A percentile compares a stretch with the other conserved stretches of the same genome.
phyloP scores from a whole-genome alignment of 371 early-diverging fungal species.

The Apophysomyces variabilis region DNA sequence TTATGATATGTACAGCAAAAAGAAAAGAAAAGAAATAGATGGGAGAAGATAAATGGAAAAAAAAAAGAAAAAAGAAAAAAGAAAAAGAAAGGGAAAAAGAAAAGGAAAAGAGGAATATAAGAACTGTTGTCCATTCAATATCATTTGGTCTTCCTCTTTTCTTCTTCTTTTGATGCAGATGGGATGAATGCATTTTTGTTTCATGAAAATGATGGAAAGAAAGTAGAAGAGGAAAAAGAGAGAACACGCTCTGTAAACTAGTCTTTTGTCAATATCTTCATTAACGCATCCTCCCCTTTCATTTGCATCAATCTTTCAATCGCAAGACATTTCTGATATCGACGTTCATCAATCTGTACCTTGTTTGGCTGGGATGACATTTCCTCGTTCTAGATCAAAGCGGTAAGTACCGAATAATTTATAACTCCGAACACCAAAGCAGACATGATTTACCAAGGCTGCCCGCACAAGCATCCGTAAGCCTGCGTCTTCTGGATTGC shows the following conservation, averaged over 20 bases:
- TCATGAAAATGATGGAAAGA: background rate
- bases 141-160: background rate
- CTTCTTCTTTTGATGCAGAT: conserved; percentile 17
- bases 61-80: background rate
- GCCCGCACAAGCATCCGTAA: conserved; percentile 15
- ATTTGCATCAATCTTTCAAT: conserved; percentile 20
- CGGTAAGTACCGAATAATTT: background rate
- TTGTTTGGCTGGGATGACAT: conserved; percentile 8
- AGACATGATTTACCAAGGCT: conserved; percentile 5
- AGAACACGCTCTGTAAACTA: background rate
- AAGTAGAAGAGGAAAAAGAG: background rate
- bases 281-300: conserved; percentile 20
- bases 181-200: conserved; percentile 13
- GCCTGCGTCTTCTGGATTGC: background rate
- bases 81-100: background rate
- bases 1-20: conserved; percentile 13
- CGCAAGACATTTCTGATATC: conserved; percentile 15
- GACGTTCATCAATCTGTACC: conserved; percentile 12
- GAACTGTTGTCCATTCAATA: background rate
- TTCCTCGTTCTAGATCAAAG: background rate
- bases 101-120: background rate
- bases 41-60: background rate
- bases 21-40: conserved; percentile 9
- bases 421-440: background rate
- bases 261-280: conserved; percentile 16